Evolutionary conservation across 2,329 filamentous ascomycete species (phyloP).

Genomic region (Calonectria naviculata): DNA sequence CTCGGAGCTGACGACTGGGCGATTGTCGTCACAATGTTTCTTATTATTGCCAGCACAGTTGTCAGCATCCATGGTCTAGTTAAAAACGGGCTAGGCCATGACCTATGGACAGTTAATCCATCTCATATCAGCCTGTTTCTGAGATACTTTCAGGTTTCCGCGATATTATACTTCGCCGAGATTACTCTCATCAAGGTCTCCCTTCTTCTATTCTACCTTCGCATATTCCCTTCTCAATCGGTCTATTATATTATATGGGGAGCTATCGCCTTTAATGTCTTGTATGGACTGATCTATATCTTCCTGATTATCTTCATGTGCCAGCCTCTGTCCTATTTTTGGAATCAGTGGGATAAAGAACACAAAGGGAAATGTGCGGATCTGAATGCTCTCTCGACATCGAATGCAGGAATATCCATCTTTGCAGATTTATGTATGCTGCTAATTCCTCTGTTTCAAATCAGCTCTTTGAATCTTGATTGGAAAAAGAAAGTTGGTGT

Average conservation of each 20-base stretch:
- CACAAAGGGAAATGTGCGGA: background rate
- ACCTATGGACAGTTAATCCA: conserved; percentile 46
- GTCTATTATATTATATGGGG: conserved; percentile 47
- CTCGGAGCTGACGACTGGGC: background rate
- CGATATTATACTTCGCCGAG: conserved; percentile 52
- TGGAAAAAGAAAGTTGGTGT: background rate
- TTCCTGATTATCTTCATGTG: conserved; percentile 51
- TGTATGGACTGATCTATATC: conserved; percentile 46
- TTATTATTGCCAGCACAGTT: background rate
- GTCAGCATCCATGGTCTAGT: background rate
- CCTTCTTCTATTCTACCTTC: conserved; percentile 54
- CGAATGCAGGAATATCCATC: background rate
- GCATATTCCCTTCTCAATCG: conserved; percentile 49
- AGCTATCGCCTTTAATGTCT: conserved; percentile 44
- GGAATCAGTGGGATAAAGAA: conserved; percentile 38
- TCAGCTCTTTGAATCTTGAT: background rate
- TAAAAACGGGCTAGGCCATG: conserved; percentile 42
- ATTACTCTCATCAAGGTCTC: conserved; percentile 53
- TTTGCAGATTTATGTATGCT: background rate
- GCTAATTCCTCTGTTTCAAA: background rate
- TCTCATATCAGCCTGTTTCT: conserved; percentile 36
- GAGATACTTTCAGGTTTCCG: conserved; percentile 46
- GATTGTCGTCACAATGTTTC: background rate
- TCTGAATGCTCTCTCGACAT: background rate
- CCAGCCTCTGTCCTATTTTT: conserved; percentile 52